Percentiles rank a stretch among this genome's conserved stretches.
phyloP scores from a whole-genome alignment of 139 green algal species.

The Chlorella sp. region DNA sequence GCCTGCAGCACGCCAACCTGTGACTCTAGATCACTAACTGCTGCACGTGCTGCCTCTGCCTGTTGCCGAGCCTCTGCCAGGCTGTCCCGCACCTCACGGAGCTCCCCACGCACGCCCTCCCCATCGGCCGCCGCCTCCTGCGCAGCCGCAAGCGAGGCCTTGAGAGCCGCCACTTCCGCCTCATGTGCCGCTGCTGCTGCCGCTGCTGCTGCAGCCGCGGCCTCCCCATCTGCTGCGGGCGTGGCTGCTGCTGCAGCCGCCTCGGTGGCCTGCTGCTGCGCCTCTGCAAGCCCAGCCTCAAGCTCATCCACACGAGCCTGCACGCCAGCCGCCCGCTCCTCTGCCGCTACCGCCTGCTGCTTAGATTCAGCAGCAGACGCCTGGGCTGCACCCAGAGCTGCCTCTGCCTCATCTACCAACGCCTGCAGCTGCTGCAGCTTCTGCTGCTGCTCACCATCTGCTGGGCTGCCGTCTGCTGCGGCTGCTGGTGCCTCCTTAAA shows the following conservation, averaged over 20 bases:
- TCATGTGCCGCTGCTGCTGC: background rate
- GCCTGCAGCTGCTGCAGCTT: conserved; percentile 13
- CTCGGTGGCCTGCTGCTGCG: background rate
- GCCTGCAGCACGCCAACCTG: conserved; percentile 7
- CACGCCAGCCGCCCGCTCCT: too few species aligned
- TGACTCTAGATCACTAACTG: background rate
- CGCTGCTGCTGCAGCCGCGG: background rate
- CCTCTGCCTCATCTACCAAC: background rate
- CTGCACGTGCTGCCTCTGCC: background rate
- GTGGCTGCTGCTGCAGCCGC: background rate
- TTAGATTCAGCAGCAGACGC: background rate
- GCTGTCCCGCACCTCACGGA: background rate
- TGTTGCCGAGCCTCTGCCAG: conserved; percentile 3
- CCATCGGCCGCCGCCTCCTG: background rate
- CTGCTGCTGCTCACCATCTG: background rate
- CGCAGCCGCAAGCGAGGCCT: background rate
- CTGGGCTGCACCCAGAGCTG: background rate
- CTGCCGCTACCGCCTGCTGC: background rate
- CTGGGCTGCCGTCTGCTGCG: too few species aligned
- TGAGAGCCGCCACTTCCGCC: background rate
- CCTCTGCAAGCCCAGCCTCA: background rate
- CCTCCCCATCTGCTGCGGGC: background rate
- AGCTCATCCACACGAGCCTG: conserved; percentile 5
- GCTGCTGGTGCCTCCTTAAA: background rate
- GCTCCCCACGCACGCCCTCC: background rate